A percentile compares a stretch with the other conserved stretches of the same genome.
phyloP scores from a whole-genome alignment of 257 asterid genomes.

The Oldenlandia corymbosa region DNA sequence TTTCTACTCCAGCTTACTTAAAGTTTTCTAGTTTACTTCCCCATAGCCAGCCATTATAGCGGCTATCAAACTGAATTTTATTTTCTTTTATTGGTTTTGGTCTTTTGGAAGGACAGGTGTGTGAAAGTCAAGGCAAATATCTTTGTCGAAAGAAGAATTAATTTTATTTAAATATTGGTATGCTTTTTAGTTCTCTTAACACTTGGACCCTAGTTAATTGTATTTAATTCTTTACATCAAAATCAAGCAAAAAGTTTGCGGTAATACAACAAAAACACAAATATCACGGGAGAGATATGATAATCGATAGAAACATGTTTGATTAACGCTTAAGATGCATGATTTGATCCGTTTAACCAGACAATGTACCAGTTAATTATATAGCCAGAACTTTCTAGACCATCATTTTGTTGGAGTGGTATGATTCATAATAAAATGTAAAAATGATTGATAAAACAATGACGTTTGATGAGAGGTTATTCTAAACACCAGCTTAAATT shows the following conservation, averaged over 20 bases:
- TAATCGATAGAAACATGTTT: too few relatives aligned
- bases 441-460: too few relatives aligned
- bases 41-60: not conserved
- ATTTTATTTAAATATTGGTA: not conserved
- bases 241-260: not conserved
- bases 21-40: not conserved
- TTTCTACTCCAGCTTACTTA: not conserved
- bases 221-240: not conserved
- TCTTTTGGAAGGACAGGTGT: slow-evolving; percentile 9
- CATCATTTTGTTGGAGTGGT: too few relatives aligned
- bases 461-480: too few relatives aligned
- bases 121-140: slow-evolving; percentile 7
- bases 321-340: too few relatives aligned
- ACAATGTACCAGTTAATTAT: too few relatives aligned
- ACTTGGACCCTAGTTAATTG: not conserved
- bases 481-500: too few relatives aligned
- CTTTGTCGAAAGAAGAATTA: not conserved
- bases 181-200: not conserved
- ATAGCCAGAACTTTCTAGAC: too few relatives aligned
- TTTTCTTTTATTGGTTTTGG: not conserved
- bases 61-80: not conserved
- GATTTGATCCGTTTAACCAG: too few relatives aligned
- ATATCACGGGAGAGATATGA: too few relatives aligned
- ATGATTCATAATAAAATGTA: too few relatives aligned
- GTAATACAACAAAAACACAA: too few relatives aligned